Evolutionary conservation across 129 eudicot species (phyloP), one percentile per base, ranked within the genome.

Genomic region (Tagetes erecta): DNA sequence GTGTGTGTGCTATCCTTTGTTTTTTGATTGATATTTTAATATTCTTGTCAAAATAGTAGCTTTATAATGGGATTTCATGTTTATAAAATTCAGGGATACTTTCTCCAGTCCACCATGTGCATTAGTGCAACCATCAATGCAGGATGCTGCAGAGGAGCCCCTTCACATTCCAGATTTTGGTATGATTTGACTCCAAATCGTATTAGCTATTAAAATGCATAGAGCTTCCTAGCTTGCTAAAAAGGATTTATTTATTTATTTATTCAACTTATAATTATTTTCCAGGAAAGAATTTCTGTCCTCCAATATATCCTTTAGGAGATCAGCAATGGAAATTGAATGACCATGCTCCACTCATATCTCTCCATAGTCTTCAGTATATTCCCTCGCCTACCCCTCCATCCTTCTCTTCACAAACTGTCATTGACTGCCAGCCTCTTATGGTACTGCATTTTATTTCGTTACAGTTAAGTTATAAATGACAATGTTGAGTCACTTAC

Each of bases 61-160:
- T 75, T 71, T 66, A 8, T 51, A 73, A 67, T 73, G 52, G 44
- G 56, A 42, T 76, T 65, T 67, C 47, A 67, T 46, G 45, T 13
- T 81, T 63, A 50, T 72, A 56, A 67, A 80, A 49, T 84, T 80
- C 89, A 94, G 99, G 86, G 99, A 94, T 83, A 91, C 97, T 39
- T 94, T 85, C 83, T 91, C 94, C 74, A 91, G 83, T 66, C 97
- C 97, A 82, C 96, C 97, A 52, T 94, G 96, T 75, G 84, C 99
- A 27, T 81, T 94, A 71, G 82, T 94, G 62, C 99, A 94, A 80
- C 99, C 97, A 30, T 83, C 89, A 67, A 86, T 88, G 88, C 82
- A 78, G 56, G 82, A 81, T 72, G 77, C 88, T 57, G 50, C 84
- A 40, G 87, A 78, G 56, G 86, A 85, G 78, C 78, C 51, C 13